These are phyloP conservation scores for Nigrospora oryzae DNA, from an alignment of 2,329 filamentous ascomycete species.

Conservation along the genomic window DNA sequence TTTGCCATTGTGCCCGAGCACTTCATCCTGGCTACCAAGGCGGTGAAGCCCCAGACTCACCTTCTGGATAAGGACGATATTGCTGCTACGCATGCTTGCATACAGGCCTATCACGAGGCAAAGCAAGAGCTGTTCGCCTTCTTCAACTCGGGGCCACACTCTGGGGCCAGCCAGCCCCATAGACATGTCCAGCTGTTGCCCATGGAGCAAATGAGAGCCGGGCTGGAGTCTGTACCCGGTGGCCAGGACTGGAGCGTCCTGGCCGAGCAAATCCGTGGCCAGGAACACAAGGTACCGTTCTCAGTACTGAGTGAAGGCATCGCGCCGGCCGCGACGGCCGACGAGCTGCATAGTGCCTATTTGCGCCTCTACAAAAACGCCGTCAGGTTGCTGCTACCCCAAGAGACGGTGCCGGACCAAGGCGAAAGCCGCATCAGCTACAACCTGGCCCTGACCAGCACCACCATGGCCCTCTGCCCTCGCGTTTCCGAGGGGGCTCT, in stretches of 20 bases:
- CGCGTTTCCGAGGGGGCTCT: constrained; percentile 40
- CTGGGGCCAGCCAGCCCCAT: constrained; percentile 65
- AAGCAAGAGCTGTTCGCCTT: constrained; percentile 49
- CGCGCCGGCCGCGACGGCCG: constrained; percentile 19
- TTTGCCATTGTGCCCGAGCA: constrained; percentile 64
- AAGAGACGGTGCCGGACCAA: constrained; percentile 13
- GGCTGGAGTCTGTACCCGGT: constrained; percentile 23
- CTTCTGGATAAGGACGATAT: constrained; percentile 53
- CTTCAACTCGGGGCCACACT: constrained; percentile 62
- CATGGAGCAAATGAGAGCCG: constrained; percentile 52
- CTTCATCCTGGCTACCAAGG: constrained; percentile 62
- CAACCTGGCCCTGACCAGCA: constrained; percentile 51
- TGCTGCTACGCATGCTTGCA: constrained; percentile 50
- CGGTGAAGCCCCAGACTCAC: constrained; percentile 56
- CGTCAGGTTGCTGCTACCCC: constrained; percentile 15
- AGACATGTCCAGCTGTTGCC: constrained; percentile 66
- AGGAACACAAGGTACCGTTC: constrained; percentile 26
- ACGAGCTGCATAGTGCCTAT: constrained; percentile 33
- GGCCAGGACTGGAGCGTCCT: constrained; percentile 38
- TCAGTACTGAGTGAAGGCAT: constrained; percentile 32
- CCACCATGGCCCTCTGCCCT: constrained; percentile 45
- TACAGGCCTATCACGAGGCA: constrained; percentile 40
- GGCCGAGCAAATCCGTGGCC: constrained; percentile 26
- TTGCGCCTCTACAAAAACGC: constrained; percentile 37
- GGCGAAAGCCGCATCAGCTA: constrained; percentile 50